A percentile compares a stretch with the other conserved stretches of the same genome.
phyloP scores from a whole-genome alignment of 2,329 filamentous ascomycete genomes.

The Pseudopyricularia javanii region DNA sequence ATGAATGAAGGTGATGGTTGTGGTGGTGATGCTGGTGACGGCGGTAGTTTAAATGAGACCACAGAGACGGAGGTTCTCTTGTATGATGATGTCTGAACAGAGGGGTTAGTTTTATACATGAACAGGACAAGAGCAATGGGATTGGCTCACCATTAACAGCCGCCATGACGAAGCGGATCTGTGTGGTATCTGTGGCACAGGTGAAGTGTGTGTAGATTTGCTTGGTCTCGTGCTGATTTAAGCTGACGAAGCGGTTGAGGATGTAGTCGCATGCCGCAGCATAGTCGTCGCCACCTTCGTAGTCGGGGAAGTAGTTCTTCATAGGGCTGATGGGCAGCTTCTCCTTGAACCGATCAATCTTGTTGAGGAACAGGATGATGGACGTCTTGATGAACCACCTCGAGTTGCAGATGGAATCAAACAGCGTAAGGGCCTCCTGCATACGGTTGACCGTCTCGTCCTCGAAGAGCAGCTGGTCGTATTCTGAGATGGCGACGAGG shows the following conservation, averaged over 20 bases:
- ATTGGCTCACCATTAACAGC: constrained; percentile 77
- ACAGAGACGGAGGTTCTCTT: constrained; percentile 74
- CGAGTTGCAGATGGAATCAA: constrained; percentile 80
- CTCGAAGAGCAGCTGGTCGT: constrained; percentile 91
- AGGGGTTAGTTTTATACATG: constrained; percentile 25
- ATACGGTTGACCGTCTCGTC: constrained; percentile 94
- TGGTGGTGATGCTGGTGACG: neutral
- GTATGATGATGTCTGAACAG: constrained; percentile 87
- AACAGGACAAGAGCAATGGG: neutral
- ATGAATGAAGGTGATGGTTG: neutral
- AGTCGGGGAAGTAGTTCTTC: constrained; percentile 81
- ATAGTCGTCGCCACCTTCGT: constrained; percentile 93
- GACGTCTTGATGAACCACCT: constrained; percentile 86
- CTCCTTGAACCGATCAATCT: constrained; percentile 81
- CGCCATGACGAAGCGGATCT: constrained; percentile 99
- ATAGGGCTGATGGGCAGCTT: constrained; percentile 75
- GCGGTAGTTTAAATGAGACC: constrained; percentile 10
- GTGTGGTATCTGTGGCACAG: constrained; percentile 94
- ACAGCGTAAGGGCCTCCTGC: constrained; percentile 78
- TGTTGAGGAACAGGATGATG: constrained; percentile 82
- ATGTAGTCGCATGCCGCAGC: constrained; percentile 96
- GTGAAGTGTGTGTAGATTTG: constrained; percentile 99
- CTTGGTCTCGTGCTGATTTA: constrained; percentile 99
- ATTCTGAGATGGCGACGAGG: constrained; percentile 92
- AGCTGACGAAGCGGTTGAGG: constrained; percentile 84